Conservation (phyloP, 2,329 filamentous ascomycete species). For the Aspergillus luchuensis region DNA sequence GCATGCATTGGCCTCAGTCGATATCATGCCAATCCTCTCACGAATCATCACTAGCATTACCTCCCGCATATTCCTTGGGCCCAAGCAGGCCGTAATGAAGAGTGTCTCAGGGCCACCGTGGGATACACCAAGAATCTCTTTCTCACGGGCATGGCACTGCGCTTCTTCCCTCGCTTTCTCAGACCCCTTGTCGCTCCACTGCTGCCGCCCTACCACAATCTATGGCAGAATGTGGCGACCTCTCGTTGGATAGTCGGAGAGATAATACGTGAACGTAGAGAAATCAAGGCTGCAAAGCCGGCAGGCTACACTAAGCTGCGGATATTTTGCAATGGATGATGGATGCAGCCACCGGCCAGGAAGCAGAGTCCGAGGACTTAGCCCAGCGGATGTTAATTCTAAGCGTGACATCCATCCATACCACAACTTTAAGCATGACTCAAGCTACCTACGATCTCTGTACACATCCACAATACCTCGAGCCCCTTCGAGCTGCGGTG, state of each 20-base stretch:
- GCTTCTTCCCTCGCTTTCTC: not conserved
- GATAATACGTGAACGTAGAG: not conserved
- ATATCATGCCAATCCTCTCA: not conserved
- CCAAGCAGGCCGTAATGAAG: not conserved
- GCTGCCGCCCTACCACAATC: not conserved
- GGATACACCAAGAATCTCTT: not conserved
- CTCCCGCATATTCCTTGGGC: not conserved
- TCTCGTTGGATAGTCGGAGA: not conserved
- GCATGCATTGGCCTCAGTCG: no score
- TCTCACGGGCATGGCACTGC: not conserved
- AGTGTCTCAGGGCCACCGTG: not conserved
- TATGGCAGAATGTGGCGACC: not conserved
- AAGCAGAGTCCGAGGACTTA: conserved; percentile 12
- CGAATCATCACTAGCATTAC: not conserved
- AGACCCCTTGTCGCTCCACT: not conserved
- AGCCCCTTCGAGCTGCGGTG: conserved; percentile 25
- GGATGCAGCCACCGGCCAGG: not conserved
- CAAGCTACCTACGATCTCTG: conserved; percentile 25
- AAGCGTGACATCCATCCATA: conserved; percentile 20
- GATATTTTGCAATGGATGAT: conserved; percentile 4
- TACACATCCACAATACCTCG: conserved; percentile 22
- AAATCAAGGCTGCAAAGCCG: not conserved
- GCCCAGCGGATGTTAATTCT: conserved; percentile 19
- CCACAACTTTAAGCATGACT: conserved; percentile 14
- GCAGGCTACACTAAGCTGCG: not conserved